phyloP scores from a whole-genome alignment of 345 rosid species.

The Pistacia vera region DNA sequence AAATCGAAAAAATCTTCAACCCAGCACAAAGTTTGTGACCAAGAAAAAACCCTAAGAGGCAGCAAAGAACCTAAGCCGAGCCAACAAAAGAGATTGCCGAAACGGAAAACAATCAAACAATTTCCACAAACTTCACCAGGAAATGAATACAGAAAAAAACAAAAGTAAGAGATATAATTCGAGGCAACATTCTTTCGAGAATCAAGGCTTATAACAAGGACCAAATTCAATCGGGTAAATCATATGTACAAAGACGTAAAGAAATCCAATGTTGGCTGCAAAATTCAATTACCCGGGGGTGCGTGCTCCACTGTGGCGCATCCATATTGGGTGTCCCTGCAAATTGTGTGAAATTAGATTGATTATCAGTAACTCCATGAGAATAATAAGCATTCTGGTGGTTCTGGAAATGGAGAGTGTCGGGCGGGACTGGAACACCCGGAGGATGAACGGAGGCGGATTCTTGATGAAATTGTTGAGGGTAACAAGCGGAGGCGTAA shows the following conservation, averaged over 20 bases:
- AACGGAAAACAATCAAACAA: no score
- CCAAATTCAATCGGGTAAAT: neutral
- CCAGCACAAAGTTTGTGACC: constrained; percentile 12
- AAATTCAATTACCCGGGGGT: constrained; percentile 19
- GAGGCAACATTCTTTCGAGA: neutral
- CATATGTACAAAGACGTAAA: neutral
- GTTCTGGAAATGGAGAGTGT: constrained; percentile 7
- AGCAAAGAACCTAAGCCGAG: constrained; percentile 19
- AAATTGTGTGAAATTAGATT: constrained; percentile 3
- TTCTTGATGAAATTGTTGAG: constrained; percentile 28
- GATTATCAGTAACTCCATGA: constrained; percentile 8
- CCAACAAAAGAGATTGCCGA: neutral
- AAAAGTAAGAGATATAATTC: neutral
- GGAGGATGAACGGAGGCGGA: constrained; percentile 31
- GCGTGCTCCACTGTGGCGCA: constrained; percentile 7
- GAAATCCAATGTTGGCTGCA: neutral
- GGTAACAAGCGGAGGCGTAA: constrained; percentile 13
- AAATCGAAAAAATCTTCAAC: constrained; percentile 24
- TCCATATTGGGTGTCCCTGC: neutral
- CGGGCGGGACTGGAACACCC: constrained; percentile 20
- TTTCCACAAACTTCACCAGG: neutral
- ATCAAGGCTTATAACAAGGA: neutral
- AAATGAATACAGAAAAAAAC: neutral
- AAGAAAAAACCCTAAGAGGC: constrained; percentile 1
- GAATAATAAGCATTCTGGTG: constrained; percentile 10